phyloP scores from a whole-genome alignment of 148 eudicot genomes.

The Pouteria glomerata region DNA sequence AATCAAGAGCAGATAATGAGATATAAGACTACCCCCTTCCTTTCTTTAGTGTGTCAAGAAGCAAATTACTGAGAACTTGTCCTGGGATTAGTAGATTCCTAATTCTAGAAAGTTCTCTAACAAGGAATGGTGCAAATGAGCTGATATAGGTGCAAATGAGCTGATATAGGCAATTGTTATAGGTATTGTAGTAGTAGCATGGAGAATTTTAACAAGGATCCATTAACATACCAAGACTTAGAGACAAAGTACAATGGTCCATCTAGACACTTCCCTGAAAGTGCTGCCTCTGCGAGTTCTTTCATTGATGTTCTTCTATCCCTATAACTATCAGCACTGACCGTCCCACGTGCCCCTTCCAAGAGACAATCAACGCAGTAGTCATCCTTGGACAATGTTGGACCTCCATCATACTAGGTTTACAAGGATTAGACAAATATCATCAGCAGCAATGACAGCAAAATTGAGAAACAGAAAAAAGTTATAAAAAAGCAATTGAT shows the following conservation, averaged over 20 bases:
- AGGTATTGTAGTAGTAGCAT: background rate
- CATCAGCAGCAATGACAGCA: background rate
- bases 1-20: background rate
- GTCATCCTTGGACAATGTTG: constrained; percentile 59
- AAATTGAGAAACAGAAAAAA: background rate
- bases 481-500: background rate
- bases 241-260: constrained; percentile 71
- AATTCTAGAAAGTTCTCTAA: background rate
- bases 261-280: constrained; percentile 62
- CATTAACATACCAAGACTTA: constrained; percentile 62
- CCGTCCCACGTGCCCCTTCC: constrained; percentile 51
- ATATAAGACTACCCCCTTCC: background rate
- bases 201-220: background rate
- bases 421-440: constrained; percentile 18
- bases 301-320: constrained; percentile 70
- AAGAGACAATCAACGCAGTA: constrained; percentile 64
- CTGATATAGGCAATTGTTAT: background rate
- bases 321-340: constrained; percentile 76
- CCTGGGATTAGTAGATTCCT: background rate
- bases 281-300: constrained; percentile 83
- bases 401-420: constrained; percentile 79
- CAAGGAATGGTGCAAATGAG: constrained; percentile 5
- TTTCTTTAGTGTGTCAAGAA: background rate
- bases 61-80: background rate
- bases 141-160: no score